Conservation (phyloP, 2,329 filamentous ascomycete genomes). For the Aspergillus tamarii region DNA sequence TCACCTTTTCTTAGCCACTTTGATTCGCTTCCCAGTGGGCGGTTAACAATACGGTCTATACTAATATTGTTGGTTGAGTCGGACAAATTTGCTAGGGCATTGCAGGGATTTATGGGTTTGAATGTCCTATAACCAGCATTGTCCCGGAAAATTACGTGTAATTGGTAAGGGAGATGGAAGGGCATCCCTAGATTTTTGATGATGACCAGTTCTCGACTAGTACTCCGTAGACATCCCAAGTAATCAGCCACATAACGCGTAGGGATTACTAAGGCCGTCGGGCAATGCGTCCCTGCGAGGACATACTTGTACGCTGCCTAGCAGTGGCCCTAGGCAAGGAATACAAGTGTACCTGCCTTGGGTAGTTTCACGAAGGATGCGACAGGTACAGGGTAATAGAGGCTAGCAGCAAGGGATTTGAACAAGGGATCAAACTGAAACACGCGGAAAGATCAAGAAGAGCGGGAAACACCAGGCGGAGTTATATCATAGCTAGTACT, state of each 20-base stretch:
- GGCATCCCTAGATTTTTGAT: background rate
- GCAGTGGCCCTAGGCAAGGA: background rate
- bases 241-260: background rate
- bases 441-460: background rate
- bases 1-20: background rate
- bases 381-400: background rate
- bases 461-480: background rate
- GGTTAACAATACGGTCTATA: background rate
- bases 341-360: slow-evolving; percentile 1
- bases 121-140: slow-evolving; percentile 7
- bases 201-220: background rate
- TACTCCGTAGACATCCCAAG: background rate
- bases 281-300: background rate
- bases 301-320: background rate
- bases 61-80: background rate
- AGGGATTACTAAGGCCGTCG: background rate
- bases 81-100: background rate
- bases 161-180: background rate
- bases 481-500: background rate
- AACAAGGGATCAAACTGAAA: slow-evolving; percentile 13
- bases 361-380: background rate
- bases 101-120: slow-evolving; percentile 11
- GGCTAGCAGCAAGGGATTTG: slow-evolving; percentile 9
- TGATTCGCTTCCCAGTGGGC: background rate
- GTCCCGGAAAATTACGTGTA: background rate